Conservation (phyloP, 129 eudicot genomes). For the Tagetes patula region DNA sequence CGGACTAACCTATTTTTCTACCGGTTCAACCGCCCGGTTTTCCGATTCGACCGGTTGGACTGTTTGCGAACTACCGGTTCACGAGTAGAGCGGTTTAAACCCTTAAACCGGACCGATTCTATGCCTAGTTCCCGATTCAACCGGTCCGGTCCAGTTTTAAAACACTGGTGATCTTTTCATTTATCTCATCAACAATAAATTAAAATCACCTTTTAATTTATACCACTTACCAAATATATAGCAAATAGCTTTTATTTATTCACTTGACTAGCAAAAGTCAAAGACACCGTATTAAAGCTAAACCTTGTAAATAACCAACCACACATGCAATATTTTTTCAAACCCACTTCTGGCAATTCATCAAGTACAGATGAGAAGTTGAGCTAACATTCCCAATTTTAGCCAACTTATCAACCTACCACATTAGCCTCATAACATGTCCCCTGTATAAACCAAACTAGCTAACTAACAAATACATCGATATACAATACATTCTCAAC, state of each 20-base stretch:
- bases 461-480: background rate
- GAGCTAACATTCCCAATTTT: conserved; percentile 17
- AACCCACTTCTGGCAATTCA: background rate
- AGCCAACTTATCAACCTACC: background rate
- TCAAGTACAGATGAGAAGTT: conserved; percentile 16
- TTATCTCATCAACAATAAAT: background rate
- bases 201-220: no score
- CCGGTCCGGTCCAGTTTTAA: no score
- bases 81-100: no score
- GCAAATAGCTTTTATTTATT: no score
- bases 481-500: background rate
- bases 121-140: no score
- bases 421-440: background rate
- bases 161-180: background rate
- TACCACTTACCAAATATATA: no score
- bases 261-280: background rate
- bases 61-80: no score
- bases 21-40: no score
- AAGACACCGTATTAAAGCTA: background rate
- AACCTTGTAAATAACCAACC: background rate
- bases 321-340: background rate
- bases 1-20: no score
- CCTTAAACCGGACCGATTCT: no score
- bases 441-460: background rate
- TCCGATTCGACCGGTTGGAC: no score